Percentiles rank a stretch among this genome's conserved stretches.
Conservation (phyloP, 352 stramenopile genomes). For the Pythium sp. region DNA sequence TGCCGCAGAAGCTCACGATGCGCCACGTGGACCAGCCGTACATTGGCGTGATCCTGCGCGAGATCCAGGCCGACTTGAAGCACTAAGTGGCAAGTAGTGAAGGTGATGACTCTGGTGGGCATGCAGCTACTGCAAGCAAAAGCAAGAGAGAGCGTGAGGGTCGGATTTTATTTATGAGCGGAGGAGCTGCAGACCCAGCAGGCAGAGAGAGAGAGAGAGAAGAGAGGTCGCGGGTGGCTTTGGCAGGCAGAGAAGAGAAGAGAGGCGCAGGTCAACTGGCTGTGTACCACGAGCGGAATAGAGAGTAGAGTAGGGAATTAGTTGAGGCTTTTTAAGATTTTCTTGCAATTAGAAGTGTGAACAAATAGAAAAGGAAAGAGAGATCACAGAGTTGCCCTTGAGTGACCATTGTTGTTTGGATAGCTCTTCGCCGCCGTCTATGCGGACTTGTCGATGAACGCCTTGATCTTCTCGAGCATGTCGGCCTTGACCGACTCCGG, state of each 20-base stretch:
- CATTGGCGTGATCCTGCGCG: slow-evolving; percentile 54
- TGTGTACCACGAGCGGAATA: not conserved
- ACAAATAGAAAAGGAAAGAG: slow-evolving; percentile 5
- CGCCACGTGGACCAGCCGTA: slow-evolving; percentile 65
- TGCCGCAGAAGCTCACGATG: slow-evolving; percentile 75
- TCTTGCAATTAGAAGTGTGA: slow-evolving; percentile 1
- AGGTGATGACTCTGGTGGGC: not conserved
- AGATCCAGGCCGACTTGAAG: slow-evolving; percentile 34
- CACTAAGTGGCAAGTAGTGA: not conserved
- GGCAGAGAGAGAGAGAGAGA: not conserved
- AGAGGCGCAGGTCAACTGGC: not conserved
- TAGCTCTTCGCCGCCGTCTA: slow-evolving; percentile 11
- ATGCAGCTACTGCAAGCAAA: not conserved
- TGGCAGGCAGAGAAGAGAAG: not conserved
- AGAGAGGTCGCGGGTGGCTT: not conserved
- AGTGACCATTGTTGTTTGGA: not conserved
- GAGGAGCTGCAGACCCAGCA: not conserved
- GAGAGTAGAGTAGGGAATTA: slow-evolving; percentile 4
- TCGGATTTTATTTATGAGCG: slow-evolving; percentile 10
- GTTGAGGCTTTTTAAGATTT: not conserved
- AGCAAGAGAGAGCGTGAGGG: not conserved
- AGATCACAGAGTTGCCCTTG: not conserved
- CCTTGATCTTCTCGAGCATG: slow-evolving; percentile 89
- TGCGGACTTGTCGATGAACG: slow-evolving; percentile 82
- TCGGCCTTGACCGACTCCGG: slow-evolving; percentile 89